These are phyloP conservation scores for Sporothrix inflata DNA, from an alignment of 2,329 filamentous ascomycete species.

Conservation along the genomic window DNA sequence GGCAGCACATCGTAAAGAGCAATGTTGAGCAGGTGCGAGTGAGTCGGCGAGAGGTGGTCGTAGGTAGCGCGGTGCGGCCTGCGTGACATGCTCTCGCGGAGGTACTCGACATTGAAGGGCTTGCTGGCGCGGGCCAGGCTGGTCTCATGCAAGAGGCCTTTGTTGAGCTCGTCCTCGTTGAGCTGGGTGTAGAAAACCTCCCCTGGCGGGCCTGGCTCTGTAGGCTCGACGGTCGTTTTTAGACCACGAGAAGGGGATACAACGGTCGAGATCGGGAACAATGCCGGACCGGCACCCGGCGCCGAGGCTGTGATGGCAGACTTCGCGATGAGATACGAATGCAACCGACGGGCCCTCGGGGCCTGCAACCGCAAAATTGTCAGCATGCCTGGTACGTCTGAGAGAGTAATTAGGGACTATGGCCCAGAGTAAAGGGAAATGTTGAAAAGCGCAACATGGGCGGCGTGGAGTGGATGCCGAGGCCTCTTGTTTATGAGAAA, in stretches of 20 bases:
- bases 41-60: constrained; percentile 59
- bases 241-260: neutral
- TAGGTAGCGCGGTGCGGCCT: constrained; percentile 43
- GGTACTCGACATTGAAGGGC: constrained; percentile 27
- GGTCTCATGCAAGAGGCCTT: neutral
- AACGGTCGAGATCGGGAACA: neutral
- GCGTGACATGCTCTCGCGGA: constrained; percentile 29
- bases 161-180: neutral
- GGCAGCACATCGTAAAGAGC: constrained; percentile 51
- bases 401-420: neutral
- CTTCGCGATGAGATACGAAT: neutral
- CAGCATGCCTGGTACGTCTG: neutral
- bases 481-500: neutral
- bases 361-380: neutral
- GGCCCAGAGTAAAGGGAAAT: neutral
- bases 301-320: neutral
- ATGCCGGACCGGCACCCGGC: neutral
- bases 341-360: neutral
- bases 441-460: neutral
- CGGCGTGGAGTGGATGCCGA: neutral
- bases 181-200: neutral
- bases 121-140: neutral
- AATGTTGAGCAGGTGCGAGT: constrained; percentile 66
- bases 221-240: neutral
- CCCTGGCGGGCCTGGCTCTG: neutral